Percentiles rank a stretch among this genome's conserved stretches.
Evolutionary conservation across 192 early-diverging fungal genomes (phyloP).

Genomic region (Gaertneriomyces semiglobifer): DNA sequence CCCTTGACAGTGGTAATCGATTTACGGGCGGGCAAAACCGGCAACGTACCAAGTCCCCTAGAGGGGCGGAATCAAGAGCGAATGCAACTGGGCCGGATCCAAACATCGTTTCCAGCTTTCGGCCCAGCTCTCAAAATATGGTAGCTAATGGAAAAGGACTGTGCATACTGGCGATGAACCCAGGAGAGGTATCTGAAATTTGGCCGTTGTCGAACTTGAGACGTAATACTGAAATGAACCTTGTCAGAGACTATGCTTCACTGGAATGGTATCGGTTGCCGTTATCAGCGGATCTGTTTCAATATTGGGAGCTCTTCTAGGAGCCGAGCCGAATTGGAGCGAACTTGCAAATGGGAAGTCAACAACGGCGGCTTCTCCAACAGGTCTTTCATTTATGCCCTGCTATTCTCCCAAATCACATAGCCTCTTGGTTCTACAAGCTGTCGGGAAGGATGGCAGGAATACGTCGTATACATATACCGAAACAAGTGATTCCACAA

Average conservation of each 20-base stretch:
- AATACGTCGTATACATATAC: not conserved
- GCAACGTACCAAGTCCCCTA: not conserved
- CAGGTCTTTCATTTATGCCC: conserved; percentile 27
- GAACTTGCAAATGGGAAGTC: not conserved
- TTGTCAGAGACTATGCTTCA: conserved; percentile 32
- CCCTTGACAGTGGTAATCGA: not conserved
- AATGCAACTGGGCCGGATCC: not conserved
- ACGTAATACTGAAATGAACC: not conserved
- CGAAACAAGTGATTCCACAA: not conserved
- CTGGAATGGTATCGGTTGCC: conserved; percentile 34
- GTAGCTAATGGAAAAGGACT: conserved; percentile 6
- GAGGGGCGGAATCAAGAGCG: not conserved
- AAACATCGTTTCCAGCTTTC: conserved; percentile 4
- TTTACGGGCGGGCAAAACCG: not conserved
- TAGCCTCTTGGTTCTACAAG: conserved; percentile 34
- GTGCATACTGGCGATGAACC: conserved; percentile 24
- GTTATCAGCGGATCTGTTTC: conserved; percentile 29
- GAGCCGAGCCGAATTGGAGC: not conserved
- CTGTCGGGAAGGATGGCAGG: not conserved
- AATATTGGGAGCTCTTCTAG: conserved; percentile 26
- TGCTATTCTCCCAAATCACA: conserved; percentile 36
- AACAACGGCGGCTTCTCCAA: not conserved
- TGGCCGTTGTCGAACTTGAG: not conserved
- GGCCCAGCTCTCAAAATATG: not conserved
- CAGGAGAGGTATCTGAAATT: conserved; percentile 15